Percentiles rank a stretch among this genome's conserved stretches.
These are phyloP conservation scores for Botryosphaeria dothidea DNA, from an alignment of 2,329 filamentous ascomycete species.

Conservation along the genomic window DNA sequence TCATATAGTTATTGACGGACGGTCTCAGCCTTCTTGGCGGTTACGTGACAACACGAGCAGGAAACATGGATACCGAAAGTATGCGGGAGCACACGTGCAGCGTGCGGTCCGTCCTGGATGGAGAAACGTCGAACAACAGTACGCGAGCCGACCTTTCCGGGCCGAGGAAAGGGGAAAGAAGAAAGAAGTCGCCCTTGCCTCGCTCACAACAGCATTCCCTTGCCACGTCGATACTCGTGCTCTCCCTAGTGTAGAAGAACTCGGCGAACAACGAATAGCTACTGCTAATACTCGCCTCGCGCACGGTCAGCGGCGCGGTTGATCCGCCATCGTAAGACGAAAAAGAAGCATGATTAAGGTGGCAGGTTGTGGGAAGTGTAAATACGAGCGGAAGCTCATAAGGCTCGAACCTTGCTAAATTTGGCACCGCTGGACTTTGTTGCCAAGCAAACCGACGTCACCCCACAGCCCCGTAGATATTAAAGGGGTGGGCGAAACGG, in stretches of 20 bases:
- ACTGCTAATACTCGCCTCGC: not conserved
- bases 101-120: not conserved
- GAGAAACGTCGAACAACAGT: not conserved
- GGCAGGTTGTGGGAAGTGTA: not conserved
- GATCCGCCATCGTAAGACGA: too few relatives aligned
- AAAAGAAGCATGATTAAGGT: not conserved
- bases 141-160: not conserved
- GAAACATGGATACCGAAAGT: not conserved
- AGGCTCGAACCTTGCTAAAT: not conserved
- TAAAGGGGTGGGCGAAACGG: not conserved
- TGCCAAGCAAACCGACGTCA: conserved; percentile 4
- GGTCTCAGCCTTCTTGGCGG: not conserved
- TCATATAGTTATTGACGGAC: not conserved
- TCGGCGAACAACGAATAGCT: too few relatives aligned
- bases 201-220: not conserved
- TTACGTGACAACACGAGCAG: not conserved
- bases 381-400: not conserved
- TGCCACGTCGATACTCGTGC: not conserved
- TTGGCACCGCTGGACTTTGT: not conserved
- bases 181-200: not conserved
- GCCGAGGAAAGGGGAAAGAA: not conserved
- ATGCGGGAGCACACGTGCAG: not conserved
- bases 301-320: not conserved
- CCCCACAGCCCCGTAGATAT: not conserved
- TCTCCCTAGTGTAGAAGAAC: not conserved